Evolutionary conservation across 768 basidiomycete genomes (phyloP), one percentile per base, ranked within the genome.

Genomic region (Stropharia rugosoannulata): DNA sequence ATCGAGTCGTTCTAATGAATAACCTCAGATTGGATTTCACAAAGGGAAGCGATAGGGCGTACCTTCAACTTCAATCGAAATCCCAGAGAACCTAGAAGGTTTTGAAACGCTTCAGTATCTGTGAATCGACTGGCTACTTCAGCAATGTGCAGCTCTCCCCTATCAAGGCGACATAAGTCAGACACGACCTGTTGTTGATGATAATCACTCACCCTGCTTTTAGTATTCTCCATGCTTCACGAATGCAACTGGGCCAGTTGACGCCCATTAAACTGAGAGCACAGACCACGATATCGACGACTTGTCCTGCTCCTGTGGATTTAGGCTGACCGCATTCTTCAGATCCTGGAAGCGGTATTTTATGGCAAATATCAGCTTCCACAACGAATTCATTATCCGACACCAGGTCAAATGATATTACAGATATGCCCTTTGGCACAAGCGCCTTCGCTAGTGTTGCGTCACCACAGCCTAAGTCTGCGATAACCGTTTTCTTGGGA

Each of bases 181-280:
- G 54, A 18, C 29, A 9, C 10, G 19, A 48, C 22, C 12, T 11
- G 12, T 4, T 15, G 15, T 27, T 47, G 43, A 50, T 49, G 47
- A n/a, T 42, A n/a, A 12, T n/a, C n/a, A 75, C 88, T 64, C 63
- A 96, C 96, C 82, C 83, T n/a, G 81, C 71, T 69, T 86, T 89
- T 38, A 98, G 75, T 39, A 98, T 82, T 61, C 97, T 79, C 84
- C 92, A 91, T 7, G 91, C 89, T 69, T 99, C 95, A 25, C 89
- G 80, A 25, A 98, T 80, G 63, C 93, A 93, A 43, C 79, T 80
- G n/a, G 91, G 82, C 97, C 97, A 99, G 67, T 99, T 98, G 13
- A 86, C 90, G 32, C 92, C 90, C 97, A 99, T 99, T 59, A 99
- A 77, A 65, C 95, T 98, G 60, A 99, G 79, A 19, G 95, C 92